A percentile compares a stretch with the other conserved stretches of the same genome.
Evolutionary conservation across 2,329 filamentous ascomycete species (phyloP).

Genomic region (Beauveria medogensis): DNA sequence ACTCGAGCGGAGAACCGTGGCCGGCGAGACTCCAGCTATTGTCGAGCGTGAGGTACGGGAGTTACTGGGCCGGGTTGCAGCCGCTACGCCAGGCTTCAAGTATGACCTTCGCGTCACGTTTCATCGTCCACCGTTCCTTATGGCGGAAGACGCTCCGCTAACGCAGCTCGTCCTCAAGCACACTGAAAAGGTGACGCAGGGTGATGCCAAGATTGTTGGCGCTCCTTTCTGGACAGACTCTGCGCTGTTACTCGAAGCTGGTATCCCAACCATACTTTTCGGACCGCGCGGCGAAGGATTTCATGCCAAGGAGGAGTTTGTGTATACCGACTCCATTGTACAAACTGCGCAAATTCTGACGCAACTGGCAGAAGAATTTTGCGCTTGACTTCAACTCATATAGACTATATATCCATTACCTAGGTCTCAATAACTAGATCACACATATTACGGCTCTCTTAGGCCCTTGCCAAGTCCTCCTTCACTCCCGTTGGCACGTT

Average conservation of each 20-base stretch:
- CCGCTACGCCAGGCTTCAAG: conserved; percentile 29
- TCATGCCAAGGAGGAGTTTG: conserved; percentile 43
- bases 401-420: not conserved
- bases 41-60: conserved; percentile 29
- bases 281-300: conserved; percentile 40
- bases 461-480: not conserved
- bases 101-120: conserved; percentile 33
- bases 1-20: conserved; percentile 40
- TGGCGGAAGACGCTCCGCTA: conserved; percentile 33
- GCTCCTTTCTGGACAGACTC: conserved; percentile 42
- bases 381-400: conserved; percentile 9
- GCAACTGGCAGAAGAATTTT: conserved; percentile 22
- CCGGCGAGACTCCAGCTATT: conserved; percentile 30
- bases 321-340: conserved; percentile 34
- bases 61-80: conserved; percentile 26
- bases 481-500: too few species aligned
- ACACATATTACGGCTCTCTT: too few species aligned
- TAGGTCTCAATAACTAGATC: not conserved
- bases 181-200: conserved; percentile 21
- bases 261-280: conserved; percentile 38
- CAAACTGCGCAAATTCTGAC: conserved; percentile 23
- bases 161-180: conserved; percentile 23
- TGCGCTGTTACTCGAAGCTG: conserved; percentile 36
- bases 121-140: conserved; percentile 33
- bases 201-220: conserved; percentile 19